Conservation (phyloP, 108 stramenopile genomes). For the Schizochytrium sp. region DNA sequence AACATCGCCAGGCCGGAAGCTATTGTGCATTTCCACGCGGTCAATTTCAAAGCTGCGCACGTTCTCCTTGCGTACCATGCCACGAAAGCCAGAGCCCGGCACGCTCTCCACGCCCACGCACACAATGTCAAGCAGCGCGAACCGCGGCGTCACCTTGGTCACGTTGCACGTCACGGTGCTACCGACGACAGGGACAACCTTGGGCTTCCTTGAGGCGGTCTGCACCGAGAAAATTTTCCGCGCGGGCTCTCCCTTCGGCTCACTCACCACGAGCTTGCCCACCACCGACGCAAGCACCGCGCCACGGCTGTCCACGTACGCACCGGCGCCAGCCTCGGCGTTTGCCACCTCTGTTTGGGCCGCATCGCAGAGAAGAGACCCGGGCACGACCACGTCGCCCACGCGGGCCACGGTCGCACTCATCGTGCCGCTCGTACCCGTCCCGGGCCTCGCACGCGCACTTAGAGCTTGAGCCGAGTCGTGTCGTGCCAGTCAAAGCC, state of each 20-base stretch:
- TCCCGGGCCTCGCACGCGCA: background rate
- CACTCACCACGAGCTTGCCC: background rate
- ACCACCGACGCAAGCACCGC: background rate
- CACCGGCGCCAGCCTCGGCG: background rate
- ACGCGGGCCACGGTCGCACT: background rate
- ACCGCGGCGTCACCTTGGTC: background rate
- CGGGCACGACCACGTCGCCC: background rate
- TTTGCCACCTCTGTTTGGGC: background rate
- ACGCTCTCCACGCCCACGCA: background rate
- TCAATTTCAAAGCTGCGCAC: background rate
- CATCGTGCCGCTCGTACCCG: background rate
- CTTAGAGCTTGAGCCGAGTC: background rate
- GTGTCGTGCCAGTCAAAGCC: background rate
- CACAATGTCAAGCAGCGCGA: background rate
- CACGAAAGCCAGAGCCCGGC: background rate
- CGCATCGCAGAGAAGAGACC: background rate
- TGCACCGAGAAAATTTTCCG: background rate
- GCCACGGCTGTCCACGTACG: background rate
- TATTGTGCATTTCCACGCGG: background rate
- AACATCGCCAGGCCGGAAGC: background rate
- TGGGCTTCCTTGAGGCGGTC: background rate
- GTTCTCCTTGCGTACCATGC: constrained; percentile 5
- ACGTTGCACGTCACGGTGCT: background rate
- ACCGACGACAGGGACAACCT: background rate
- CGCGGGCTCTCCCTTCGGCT: no score